Conservation (phyloP, 176 grass and related monocot species). For the Avena sativa region DNA sequence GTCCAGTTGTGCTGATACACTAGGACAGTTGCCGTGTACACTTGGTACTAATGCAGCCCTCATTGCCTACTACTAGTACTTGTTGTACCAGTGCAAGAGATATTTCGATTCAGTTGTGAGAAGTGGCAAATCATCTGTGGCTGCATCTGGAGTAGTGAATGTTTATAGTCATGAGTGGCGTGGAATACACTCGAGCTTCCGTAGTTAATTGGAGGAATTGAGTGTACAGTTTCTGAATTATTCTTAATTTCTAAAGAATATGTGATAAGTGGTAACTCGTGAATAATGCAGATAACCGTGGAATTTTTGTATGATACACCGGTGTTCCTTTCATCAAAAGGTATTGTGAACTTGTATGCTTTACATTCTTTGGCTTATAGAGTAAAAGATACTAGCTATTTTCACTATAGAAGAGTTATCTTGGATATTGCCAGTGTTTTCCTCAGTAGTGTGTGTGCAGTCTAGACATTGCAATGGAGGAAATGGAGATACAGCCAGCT, state of each 20-base stretch:
- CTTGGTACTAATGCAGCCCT: background rate
- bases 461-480: background rate
- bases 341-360: too few species aligned
- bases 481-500: background rate
- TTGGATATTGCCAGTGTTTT: background rate
- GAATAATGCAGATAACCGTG: background rate
- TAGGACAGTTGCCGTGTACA: background rate
- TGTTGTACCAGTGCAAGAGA: background rate
- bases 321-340: too few species aligned
- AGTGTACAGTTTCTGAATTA: background rate
- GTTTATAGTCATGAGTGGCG: background rate
- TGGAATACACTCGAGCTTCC: background rate
- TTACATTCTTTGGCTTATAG: too few species aligned
- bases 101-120: background rate
- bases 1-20: background rate
- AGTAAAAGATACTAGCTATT: too few species aligned
- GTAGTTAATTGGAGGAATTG: background rate
- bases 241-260: background rate
- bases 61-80: too few species aligned
- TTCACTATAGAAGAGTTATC: too few species aligned
- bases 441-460: background rate
- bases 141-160: background rate
- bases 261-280: background rate
- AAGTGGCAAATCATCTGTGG: background rate
- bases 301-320: background rate